A percentile compares a stretch with the other conserved stretches of the same genome.
Conservation (phyloP, 108 stramenopile species). For the Craspedostauros australis region DNA sequence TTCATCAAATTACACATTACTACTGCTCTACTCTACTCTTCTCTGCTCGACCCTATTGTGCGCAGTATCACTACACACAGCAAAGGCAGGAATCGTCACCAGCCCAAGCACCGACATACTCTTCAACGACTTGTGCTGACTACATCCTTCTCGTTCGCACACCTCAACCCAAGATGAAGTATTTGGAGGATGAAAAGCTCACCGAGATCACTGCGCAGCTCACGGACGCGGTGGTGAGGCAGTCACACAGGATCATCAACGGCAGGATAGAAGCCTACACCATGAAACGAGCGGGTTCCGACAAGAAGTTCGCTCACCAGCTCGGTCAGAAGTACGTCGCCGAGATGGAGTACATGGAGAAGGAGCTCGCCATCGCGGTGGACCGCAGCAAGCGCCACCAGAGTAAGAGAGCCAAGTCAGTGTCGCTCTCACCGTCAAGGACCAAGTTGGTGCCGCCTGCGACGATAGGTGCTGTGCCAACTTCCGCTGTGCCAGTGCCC, state of each 20-base stretch:
- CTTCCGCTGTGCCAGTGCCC: neutral
- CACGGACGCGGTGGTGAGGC: slow-evolving; percentile 43
- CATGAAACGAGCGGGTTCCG: slow-evolving; percentile 75
- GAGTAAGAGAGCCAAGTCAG: slow-evolving; percentile 4
- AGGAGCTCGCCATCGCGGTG: slow-evolving; percentile 27
- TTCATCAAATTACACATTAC: no score
- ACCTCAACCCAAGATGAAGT: slow-evolving; percentile 81
- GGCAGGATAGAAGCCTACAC: slow-evolving; percentile 82
- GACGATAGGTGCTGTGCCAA: no score
- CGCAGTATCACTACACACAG: no score
- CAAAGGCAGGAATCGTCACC: no score
- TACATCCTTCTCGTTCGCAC: no score
- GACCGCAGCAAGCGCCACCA: slow-evolving; percentile 3
- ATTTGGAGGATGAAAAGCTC: slow-evolving; percentile 67
- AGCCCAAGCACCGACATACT: no score
- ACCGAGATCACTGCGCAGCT: slow-evolving; percentile 64
- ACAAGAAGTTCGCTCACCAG: slow-evolving; percentile 78
- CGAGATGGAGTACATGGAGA: slow-evolving; percentile 49
- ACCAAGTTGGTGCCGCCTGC: slow-evolving; percentile 13
- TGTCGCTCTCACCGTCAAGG: neutral
- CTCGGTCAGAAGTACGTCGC: slow-evolving; percentile 69
- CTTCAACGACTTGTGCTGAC: no score
- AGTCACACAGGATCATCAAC: slow-evolving; percentile 66
- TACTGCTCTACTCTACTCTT: no score
- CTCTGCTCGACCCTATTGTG: no score